Percentiles rank a stretch among this genome's conserved stretches.
These are phyloP conservation scores for Suillus occidentalis DNA, from an alignment of 768 basidiomycete genomes.

Conservation along the genomic window DNA sequence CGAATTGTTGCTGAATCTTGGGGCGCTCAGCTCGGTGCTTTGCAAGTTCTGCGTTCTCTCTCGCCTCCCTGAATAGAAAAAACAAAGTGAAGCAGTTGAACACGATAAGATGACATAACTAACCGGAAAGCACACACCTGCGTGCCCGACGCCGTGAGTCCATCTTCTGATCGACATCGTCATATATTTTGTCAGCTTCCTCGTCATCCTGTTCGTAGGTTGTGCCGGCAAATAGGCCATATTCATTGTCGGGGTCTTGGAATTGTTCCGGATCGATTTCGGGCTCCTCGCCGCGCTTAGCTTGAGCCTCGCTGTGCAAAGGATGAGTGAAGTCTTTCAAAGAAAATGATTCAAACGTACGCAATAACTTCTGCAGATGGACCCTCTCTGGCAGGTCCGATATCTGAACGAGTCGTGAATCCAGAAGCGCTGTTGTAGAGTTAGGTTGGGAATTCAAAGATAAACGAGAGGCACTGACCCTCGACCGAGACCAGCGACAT, in stretches of 20 bases:
- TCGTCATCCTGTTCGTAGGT: constrained; percentile 98
- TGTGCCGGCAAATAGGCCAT: constrained; percentile 92
- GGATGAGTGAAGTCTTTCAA: background rate
- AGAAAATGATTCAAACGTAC: constrained; percentile 43
- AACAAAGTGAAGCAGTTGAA: constrained; percentile 27
- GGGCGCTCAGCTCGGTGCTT: constrained; percentile 85
- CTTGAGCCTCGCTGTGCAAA: constrained; percentile 75
- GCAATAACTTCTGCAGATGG: constrained; percentile 90
- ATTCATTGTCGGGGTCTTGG: constrained; percentile 97
- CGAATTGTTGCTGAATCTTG: constrained; percentile 94
- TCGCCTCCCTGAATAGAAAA: constrained; percentile 57
- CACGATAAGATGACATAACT: constrained; percentile 33
- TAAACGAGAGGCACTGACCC: constrained; percentile 54
- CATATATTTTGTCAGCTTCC: constrained; percentile 95
- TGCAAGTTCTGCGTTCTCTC: constrained; percentile 70
- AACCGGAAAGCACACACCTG: constrained; percentile 61
- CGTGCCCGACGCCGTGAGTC: constrained; percentile 78
- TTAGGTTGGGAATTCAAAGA: constrained; percentile 5
- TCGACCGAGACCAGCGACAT: constrained; percentile 97
- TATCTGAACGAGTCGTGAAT: constrained; percentile 98
- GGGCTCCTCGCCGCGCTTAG: constrained; percentile 81
- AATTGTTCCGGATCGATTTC: constrained; percentile 90
- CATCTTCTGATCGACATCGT: constrained; percentile 87
- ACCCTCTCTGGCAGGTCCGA: constrained; percentile 95
- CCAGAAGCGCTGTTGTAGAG: constrained; percentile 73